Evolutionary conservation across 148 eudicot genomes (phyloP).

Genomic region (Tetragonia tetragonoides): DNA sequence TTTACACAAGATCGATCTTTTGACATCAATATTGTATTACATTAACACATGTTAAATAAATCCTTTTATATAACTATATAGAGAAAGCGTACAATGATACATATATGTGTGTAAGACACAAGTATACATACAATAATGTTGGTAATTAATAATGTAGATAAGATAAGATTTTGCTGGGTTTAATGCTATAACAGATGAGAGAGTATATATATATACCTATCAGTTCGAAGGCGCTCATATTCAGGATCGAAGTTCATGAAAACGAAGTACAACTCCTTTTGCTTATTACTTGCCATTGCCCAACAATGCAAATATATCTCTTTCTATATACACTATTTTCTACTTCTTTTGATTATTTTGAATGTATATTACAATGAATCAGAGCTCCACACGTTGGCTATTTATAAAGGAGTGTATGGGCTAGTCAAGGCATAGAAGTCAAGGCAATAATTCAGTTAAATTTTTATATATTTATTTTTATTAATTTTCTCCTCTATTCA

Average conservation of each 20-base stretch:
- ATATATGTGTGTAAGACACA: too few relatives aligned
- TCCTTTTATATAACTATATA: too few relatives aligned
- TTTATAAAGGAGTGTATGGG: slow-evolving; percentile 21
- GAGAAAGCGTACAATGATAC: too few relatives aligned
- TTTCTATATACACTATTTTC: not conserved
- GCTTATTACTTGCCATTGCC: slow-evolving; percentile 38
- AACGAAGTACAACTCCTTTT: slow-evolving; percentile 58
- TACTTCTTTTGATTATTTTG: not conserved
- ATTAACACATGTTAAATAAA: too few relatives aligned
- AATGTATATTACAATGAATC: slow-evolving; percentile 10
- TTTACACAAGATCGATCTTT: too few relatives aligned
- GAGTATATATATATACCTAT: slow-evolving; percentile 35
- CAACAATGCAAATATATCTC: not conserved
- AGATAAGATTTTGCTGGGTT: too few relatives aligned
- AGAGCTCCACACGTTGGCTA: slow-evolving; percentile 25
- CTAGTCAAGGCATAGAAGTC: slow-evolving; percentile 4
- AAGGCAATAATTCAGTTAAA: slow-evolving; percentile 19
- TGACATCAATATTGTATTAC: too few relatives aligned
- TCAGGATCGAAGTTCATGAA: slow-evolving; percentile 90
- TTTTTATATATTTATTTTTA: not conserved
- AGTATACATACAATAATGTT: too few relatives aligned
- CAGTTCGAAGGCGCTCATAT: slow-evolving; percentile 71
- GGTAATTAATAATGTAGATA: too few relatives aligned
- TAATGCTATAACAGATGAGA: too few relatives aligned
- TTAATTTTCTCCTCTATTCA: not conserved